These are phyloP conservation scores for Elsinoe ampelina DNA, from an alignment of 2,329 filamentous ascomycete species.

Conservation along the genomic window DNA sequence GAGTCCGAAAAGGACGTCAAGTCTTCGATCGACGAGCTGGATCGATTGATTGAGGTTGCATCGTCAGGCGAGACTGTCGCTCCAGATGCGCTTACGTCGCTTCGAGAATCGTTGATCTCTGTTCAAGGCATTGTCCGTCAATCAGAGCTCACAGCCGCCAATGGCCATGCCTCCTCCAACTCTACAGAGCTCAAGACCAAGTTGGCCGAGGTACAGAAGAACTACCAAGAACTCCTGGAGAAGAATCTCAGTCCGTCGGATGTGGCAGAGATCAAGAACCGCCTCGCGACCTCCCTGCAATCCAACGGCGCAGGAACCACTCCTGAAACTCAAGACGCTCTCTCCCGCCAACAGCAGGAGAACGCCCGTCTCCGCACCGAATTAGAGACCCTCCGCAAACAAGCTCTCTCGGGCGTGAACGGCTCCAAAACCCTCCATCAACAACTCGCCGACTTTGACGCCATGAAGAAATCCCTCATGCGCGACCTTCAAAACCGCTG, in stretches of 20 bases:
- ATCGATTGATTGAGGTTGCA: conserved; percentile 67
- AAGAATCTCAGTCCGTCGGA: conserved; percentile 70
- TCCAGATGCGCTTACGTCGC: conserved; percentile 67
- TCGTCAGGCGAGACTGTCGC: conserved; percentile 68
- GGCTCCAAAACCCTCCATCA: conserved; percentile 83
- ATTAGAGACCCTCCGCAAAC: conserved; percentile 72
- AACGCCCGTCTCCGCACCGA: conserved; percentile 70
- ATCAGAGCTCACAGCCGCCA: conserved; percentile 75
- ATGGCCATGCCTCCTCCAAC: conserved; percentile 48
- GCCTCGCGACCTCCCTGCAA: conserved; percentile 69
- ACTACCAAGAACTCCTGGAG: conserved; percentile 75
- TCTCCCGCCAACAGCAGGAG: conserved; percentile 69
- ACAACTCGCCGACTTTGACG: conserved; percentile 96
- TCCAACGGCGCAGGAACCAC: conserved; percentile 59
- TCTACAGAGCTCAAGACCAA: conserved; percentile 65
- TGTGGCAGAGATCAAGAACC: conserved; percentile 72
- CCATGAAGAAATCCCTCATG: conserved; percentile 99
- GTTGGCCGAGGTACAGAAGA: conserved; percentile 62
- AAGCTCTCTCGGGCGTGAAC: conserved; percentile 50
- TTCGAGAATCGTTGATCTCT: conserved; percentile 72
- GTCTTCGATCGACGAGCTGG: conserved; percentile 73
- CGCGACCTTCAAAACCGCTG: conserved; percentile 96
- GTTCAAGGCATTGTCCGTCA: conserved; percentile 89
- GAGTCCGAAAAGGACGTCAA: conserved; percentile 82
- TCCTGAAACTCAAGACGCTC: conserved; percentile 66